Percentiles rank a stretch among this genome's conserved stretches.
These are phyloP conservation scores for Rhizopogon sp. DNA, from an alignment of 768 basidiomycete genomes.

Conservation along the genomic window DNA sequence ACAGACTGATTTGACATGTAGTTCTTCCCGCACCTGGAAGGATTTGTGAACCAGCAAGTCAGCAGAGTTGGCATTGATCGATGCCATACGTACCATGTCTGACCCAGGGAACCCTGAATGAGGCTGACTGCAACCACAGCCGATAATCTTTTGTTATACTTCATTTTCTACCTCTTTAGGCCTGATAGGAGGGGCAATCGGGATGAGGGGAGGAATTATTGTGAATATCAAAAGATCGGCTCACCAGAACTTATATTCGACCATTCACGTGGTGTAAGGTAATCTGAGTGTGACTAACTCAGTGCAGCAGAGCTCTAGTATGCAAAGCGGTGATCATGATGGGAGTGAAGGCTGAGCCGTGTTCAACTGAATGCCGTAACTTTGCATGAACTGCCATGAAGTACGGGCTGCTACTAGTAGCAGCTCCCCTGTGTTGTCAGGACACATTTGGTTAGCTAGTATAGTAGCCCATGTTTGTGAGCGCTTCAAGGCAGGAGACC, in stretches of 20 bases:
- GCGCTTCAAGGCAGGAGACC: too few species aligned
- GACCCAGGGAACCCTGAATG: conserved; percentile 11
- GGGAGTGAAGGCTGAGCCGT: too few species aligned
- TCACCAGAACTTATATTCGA: background rate
- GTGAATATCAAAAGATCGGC: background rate
- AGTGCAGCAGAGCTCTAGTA: too few species aligned
- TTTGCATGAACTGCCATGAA: too few species aligned
- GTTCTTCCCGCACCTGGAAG: conserved; percentile 48
- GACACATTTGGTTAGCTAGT: too few species aligned
- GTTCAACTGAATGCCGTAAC: too few species aligned
- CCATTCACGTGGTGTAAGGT: too few species aligned
- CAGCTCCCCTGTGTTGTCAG: too few species aligned
- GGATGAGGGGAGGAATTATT: background rate
- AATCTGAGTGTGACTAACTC: too few species aligned
- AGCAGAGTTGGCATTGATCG: background rate
- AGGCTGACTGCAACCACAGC: conserved; percentile 9
- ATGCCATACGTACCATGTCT: conserved; percentile 18
- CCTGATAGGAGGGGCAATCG: background rate
- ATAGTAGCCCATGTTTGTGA: too few species aligned
- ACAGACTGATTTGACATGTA: conserved; percentile 36
- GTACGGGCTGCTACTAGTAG: too few species aligned
- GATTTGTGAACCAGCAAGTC: background rate
- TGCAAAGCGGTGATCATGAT: too few species aligned
- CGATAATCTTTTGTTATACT: conserved; percentile 1
- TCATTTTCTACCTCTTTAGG: conserved; percentile 12